Base-by-base conservation (phyloP, 2,329 filamentous ascomycete species). In the Alternaria arborescens region DNA sequence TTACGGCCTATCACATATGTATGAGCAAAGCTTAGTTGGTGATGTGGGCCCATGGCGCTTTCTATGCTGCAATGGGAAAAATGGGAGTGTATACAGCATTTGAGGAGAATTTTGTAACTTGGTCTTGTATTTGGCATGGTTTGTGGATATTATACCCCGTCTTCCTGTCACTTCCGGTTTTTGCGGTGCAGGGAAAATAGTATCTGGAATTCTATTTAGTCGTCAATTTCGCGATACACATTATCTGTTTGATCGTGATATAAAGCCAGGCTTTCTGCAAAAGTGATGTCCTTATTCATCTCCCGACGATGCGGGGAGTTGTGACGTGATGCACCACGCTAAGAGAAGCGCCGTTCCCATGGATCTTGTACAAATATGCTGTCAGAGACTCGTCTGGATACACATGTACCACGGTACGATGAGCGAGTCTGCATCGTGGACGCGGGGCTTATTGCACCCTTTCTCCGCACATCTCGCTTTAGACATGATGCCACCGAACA, bases 111-210 rank as follows among this genome's bases (percentile, higher is more conserved):
- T 24, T 50, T 20, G 20, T 22, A 28, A 44, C 10, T 24, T 46
- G 50, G 36, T 50, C 34, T 47, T 42, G 40, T 32, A 20, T 41
- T 52, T 55, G 55, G 60, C 40, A 42, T 42, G 20, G 40, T 24
- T 42, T 47, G 52, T 55, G 56, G 48, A 43, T 47, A 58, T 55
- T 55, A 62, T 62, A 62, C 50, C 50, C 50, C 36, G 26, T 53
- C 38, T 53, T 53, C 26, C 51, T 43, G 51, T 53, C 51, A 42
- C 51, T 53, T 53, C 26, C n/a, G 14, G 51, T 10, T 43, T 52
- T 12, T 52, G 22, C 26, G 38, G 30, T 50, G 46, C 30, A 43
- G 14, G 32, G n/a, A 41, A 32, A 50, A 50, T 36, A 51, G 55
- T 47, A 38, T 38, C 41, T 52, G n/a, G 30, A 46, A 47, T 55